Conservation (phyloP, 495 filamentous ascomycete species). For the Penicillium simplicissimum region DNA sequence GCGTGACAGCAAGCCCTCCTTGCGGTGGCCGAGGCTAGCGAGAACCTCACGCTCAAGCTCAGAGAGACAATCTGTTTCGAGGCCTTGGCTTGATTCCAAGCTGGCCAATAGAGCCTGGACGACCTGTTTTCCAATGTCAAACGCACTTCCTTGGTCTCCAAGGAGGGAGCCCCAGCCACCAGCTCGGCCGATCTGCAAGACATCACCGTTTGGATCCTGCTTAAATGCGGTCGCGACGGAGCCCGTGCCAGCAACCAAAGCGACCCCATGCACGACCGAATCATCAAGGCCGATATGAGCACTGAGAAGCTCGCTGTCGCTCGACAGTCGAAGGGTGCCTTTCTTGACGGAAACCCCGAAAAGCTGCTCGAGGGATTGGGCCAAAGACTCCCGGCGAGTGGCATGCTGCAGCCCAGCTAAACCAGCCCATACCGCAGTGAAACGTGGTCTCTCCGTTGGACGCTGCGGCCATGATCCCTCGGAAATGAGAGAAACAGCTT, state of each 20-base stretch:
- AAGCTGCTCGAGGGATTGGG: conserved; percentile 16
- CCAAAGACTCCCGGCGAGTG: conserved; percentile 17
- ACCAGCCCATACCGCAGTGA: conserved; percentile 27
- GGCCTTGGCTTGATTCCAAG: background rate
- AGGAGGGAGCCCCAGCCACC: conserved; percentile 44
- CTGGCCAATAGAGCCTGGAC: background rate
- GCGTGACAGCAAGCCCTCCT: background rate
- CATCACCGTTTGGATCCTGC: conserved; percentile 9
- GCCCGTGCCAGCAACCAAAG: conserved; percentile 37
- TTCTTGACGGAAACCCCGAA: conserved; percentile 22
- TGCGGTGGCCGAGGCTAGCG: background rate
- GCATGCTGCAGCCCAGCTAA: conserved; percentile 31
- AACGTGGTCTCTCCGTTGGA: background rate
- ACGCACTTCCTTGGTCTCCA: conserved; percentile 40
- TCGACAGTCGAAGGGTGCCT: conserved; percentile 23
- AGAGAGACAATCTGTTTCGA: background rate
- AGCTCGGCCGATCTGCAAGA: conserved; percentile 23
- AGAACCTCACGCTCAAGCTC: background rate
- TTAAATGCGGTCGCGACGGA: conserved; percentile 23
- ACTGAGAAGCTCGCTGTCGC: conserved; percentile 29
- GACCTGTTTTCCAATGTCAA: conserved; percentile 29
- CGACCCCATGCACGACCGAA: conserved; percentile 18
- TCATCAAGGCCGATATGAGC: conserved; percentile 21
- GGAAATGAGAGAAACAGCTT: background rate
- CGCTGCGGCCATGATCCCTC: background rate